A percentile compares a stretch with the other conserved stretches of the same genome.
Conservation (phyloP, 768 basidiomycete species). For the Tricholoma hemisulphureum region DNA sequence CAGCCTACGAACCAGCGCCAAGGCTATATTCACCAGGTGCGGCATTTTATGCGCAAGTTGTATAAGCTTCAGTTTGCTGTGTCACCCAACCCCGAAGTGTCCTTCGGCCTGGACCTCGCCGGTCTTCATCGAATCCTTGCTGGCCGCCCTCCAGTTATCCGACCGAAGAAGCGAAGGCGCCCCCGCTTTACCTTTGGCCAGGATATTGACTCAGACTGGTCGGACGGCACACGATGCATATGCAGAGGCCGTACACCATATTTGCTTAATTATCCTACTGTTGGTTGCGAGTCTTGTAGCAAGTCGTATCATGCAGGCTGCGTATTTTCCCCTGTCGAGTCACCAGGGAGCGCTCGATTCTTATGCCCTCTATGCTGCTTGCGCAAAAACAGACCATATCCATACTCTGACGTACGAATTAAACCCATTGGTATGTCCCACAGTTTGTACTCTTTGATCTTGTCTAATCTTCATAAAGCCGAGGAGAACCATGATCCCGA, state of each 20-base stretch:
- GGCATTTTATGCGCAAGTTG: conserved; percentile 88
- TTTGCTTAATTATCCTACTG: conserved; percentile 57
- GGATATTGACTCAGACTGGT: conserved; percentile 71
- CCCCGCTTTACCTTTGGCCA: conserved; percentile 72
- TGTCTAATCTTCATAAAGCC: conserved; percentile 15
- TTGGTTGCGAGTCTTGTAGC: conserved; percentile 66
- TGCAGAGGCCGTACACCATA: conserved; percentile 69
- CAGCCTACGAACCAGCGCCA: conserved; percentile 68
- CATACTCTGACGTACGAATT: conserved; percentile 75
- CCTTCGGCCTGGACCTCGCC: conserved; percentile 80
- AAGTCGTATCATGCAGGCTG: conserved; percentile 72
- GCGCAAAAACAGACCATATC: conserved; percentile 68
- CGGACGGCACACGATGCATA: conserved; percentile 76
- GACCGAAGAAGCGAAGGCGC: conserved; percentile 57
- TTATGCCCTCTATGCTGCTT: conserved; percentile 77
- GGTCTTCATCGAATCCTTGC: conserved; percentile 81
- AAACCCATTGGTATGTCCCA: conserved; percentile 53
- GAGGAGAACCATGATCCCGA: conserved; percentile 45
- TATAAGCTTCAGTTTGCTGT: conserved; percentile 90
- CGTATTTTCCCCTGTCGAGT: conserved; percentile 64
- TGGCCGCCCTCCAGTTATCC: conserved; percentile 50
- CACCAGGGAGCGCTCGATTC: conserved; percentile 38
- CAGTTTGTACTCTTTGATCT: neutral
- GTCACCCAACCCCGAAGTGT: conserved; percentile 75
- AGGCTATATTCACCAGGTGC: conserved; percentile 78